A percentile compares a stretch with the other conserved stretches of the same genome.
These are phyloP conservation scores for Nothophaeocryptopus gaeumannii DNA, from an alignment of 2,329 filamentous ascomycete species.

Conservation along the genomic window DNA sequence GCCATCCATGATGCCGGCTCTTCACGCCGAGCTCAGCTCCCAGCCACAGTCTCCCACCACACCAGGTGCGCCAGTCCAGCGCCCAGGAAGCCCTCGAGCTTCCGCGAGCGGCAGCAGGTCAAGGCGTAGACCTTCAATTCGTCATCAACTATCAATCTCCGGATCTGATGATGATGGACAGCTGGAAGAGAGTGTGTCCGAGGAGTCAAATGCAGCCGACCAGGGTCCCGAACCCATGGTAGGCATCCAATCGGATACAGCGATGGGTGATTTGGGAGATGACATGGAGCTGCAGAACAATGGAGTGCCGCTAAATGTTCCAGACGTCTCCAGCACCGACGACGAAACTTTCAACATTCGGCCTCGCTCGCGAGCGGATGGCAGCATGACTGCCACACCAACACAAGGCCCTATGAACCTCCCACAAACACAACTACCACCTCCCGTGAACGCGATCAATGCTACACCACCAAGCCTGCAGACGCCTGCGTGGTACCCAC, in stretches of 20 bases:
- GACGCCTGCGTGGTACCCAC: slow-evolving; percentile 42
- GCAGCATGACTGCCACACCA: slow-evolving; percentile 71
- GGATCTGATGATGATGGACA: slow-evolving; percentile 84
- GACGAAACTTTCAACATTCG: slow-evolving; percentile 92
- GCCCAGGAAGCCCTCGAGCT: slow-evolving; percentile 40
- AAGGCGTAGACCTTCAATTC: slow-evolving; percentile 76
- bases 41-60: slow-evolving; percentile 91
- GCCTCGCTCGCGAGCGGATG: slow-evolving; percentile 78
- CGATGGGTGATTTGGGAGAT: slow-evolving; percentile 84
- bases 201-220: slow-evolving; percentile 74
- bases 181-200: slow-evolving; percentile 76
- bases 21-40: slow-evolving; percentile 69
- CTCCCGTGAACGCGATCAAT: slow-evolving; percentile 63
- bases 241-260: slow-evolving; percentile 77
- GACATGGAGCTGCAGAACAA: slow-evolving; percentile 65
- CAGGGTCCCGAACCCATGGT: slow-evolving; percentile 63
- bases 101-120: slow-evolving; percentile 54
- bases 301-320: slow-evolving; percentile 69
- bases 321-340: slow-evolving; percentile 77
- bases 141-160: slow-evolving; percentile 83
- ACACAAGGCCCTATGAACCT: slow-evolving; percentile 45
- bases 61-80: slow-evolving; percentile 66
- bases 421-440: slow-evolving; percentile 37
- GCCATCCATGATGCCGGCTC: slow-evolving; percentile 73
- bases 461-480: slow-evolving; percentile 72